phyloP scores from a whole-genome alignment of 495 filamentous ascomycete species.

The Penicillium chermesinum region DNA sequence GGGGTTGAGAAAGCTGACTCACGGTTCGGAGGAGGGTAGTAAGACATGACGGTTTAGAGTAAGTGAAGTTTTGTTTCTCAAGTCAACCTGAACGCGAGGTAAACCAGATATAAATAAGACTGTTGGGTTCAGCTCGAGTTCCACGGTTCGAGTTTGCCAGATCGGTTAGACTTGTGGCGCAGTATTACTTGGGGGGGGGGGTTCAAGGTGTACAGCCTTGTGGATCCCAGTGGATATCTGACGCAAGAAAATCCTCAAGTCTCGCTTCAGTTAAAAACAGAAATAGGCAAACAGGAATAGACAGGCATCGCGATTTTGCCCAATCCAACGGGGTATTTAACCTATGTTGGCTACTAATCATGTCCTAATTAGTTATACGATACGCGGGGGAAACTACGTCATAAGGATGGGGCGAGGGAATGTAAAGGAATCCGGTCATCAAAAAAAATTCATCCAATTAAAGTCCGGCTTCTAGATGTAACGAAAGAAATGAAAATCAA shows the following conservation, averaged over 20 bases:
- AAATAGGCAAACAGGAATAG: too few species aligned
- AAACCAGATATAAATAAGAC: conserved; percentile 7
- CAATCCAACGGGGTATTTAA: too few species aligned
- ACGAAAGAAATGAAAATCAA: background rate
- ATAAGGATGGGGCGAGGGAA: too few species aligned
- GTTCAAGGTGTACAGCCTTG: conserved; percentile 1
- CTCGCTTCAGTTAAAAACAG: too few species aligned
- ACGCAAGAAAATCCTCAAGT: too few species aligned
- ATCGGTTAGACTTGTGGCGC: conserved; percentile 17
- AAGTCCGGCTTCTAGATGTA: conserved; percentile 7
- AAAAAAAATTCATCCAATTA: background rate
- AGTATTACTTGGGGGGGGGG: conserved; percentile 2
- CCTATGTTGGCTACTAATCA: too few species aligned
- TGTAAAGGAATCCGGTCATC: too few species aligned
- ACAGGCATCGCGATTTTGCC: too few species aligned
- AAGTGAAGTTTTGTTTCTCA: background rate
- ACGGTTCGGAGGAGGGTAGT: conserved; percentile 29
- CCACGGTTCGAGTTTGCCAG: background rate
- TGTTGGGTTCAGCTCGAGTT: background rate
- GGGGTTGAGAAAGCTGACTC: conserved; percentile 7
- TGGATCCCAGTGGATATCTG: background rate
- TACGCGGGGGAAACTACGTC: too few species aligned
- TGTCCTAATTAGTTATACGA: too few species aligned
- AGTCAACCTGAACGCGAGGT: background rate
- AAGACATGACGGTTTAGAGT: conserved; percentile 20